phyloP scores from a whole-genome alignment of 2,329 filamentous ascomycete genomes.

The Dactylellina leptospora region DNA sequence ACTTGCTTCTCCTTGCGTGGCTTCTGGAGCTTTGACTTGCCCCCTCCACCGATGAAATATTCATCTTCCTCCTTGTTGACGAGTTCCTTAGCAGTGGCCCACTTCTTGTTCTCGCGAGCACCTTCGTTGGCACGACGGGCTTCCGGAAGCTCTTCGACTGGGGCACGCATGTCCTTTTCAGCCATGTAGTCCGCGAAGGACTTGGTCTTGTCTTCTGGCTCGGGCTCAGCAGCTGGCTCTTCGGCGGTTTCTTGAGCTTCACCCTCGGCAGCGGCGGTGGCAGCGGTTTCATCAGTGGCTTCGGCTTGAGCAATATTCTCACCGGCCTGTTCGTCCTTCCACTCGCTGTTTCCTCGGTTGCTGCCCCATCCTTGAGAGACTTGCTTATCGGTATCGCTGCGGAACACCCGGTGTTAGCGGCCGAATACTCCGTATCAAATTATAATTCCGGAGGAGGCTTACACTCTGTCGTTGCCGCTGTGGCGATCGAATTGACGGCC shows the following conservation, averaged over 20 bases:
- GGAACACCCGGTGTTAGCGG: constrained; percentile 37
- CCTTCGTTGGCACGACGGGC: constrained; percentile 94
- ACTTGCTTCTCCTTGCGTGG: constrained; percentile 91
- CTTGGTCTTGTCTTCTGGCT: constrained; percentile 86
- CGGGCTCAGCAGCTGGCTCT: constrained; percentile 61
- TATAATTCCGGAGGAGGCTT: constrained; percentile 34
- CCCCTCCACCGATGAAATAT: constrained; percentile 73
- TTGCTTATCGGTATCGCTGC: constrained; percentile 83
- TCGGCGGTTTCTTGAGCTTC: constrained; percentile 61
- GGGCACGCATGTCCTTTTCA: constrained; percentile 71
- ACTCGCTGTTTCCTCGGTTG: constrained; percentile 80
- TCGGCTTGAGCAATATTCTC: constrained; percentile 88
- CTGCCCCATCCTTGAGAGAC: constrained; percentile 89
- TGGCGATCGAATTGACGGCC: constrained; percentile 67
- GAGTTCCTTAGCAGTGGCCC: constrained; percentile 80
- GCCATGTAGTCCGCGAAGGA: constrained; percentile 89
- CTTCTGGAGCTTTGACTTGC: constrained; percentile 79
- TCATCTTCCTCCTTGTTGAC: constrained; percentile 72
- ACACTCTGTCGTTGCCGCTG: constrained; percentile 58
- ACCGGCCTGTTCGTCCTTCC: constrained; percentile 89
- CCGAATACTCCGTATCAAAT: too few relatives aligned
- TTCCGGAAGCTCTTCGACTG: constrained; percentile 67
- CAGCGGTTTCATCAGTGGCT: constrained; percentile 71
- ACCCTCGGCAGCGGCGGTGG: constrained; percentile 63
- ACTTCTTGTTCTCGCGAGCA: constrained; percentile 87